Evolutionary conservation across 768 basidiomycete species (phyloP).

Genomic region (Naganishia vishniacii): DNA sequence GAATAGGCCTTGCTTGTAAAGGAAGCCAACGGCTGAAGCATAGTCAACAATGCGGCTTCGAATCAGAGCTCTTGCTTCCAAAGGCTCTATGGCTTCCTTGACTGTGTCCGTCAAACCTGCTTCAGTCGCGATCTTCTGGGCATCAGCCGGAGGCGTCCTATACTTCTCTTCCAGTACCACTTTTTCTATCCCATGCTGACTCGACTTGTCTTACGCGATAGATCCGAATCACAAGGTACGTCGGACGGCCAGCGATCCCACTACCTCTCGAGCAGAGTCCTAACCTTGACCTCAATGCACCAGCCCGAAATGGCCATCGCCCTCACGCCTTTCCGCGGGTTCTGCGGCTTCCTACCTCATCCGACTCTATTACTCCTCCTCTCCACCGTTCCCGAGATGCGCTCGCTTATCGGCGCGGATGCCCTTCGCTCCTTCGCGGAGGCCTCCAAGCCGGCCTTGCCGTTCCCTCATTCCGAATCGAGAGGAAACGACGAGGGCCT

Average conservation of each 20-base stretch:
- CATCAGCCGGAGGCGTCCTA: too few relatives aligned
- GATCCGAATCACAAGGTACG: conserved; percentile 83
- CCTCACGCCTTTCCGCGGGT: conserved; percentile 76
- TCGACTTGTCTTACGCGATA: conserved; percentile 26
- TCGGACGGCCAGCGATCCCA: too few relatives aligned
- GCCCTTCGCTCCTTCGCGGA: conserved; percentile 52
- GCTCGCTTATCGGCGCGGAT: conserved; percentile 59
- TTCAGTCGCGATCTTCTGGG: too few relatives aligned
- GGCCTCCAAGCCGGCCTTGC: conserved; percentile 54
- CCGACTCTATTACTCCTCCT: conserved; percentile 65
- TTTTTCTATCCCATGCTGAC: conserved; percentile 4
- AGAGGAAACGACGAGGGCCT: conserved; percentile 1
- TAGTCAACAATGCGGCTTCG: too few relatives aligned
- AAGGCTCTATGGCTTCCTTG: too few relatives aligned
- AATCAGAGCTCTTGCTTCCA: too few relatives aligned
- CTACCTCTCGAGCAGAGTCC: not conserved
- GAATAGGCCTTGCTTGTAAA: too few relatives aligned
- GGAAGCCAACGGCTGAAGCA: too few relatives aligned
- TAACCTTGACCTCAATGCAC: not conserved
- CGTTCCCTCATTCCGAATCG: conserved; percentile 40
- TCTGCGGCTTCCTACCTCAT: conserved; percentile 90
- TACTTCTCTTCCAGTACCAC: too few relatives aligned
- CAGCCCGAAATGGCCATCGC: conserved; percentile 97
- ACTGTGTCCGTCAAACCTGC: too few relatives aligned
- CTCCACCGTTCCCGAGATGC: conserved; percentile 66